phyloP scores from a whole-genome alignment of 2,329 filamentous ascomycete species.

The Aspergillus pseudonomiae region DNA sequence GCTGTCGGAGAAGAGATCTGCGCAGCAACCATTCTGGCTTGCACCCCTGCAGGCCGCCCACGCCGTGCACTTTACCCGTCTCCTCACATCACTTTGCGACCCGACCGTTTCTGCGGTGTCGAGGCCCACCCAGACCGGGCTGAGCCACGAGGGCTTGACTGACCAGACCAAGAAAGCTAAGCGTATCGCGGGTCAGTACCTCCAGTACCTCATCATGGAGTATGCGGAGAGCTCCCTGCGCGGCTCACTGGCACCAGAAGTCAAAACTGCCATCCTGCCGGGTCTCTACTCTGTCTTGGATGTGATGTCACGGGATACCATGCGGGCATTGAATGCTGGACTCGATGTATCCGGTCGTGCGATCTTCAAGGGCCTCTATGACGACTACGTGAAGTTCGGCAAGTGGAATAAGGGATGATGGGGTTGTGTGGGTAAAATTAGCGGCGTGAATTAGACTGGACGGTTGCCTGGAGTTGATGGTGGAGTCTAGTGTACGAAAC shows the following conservation, averaged over 20 bases:
- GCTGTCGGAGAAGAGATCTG: slow-evolving; percentile 26
- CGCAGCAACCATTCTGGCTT: slow-evolving; percentile 36
- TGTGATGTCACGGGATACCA: slow-evolving; percentile 53
- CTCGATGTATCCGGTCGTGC: slow-evolving; percentile 56
- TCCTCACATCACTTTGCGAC: slow-evolving; percentile 64
- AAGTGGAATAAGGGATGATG: slow-evolving; percentile 50
- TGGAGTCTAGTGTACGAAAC: neutral
- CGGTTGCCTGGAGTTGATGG: neutral
- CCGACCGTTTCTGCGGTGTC: slow-evolving; percentile 61
- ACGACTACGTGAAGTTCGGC: slow-evolving; percentile 53
- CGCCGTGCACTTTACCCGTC: slow-evolving; percentile 54
- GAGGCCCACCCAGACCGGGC: slow-evolving; percentile 32
- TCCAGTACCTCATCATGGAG: slow-evolving; percentile 60
- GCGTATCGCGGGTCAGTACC: slow-evolving; percentile 59
- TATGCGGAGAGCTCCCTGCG: slow-evolving; percentile 59
- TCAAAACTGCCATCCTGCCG: slow-evolving; percentile 56
- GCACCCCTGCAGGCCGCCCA: slow-evolving; percentile 45
- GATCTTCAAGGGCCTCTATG: slow-evolving; percentile 57
- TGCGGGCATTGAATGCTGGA: slow-evolving; percentile 55
- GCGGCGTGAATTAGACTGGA: neutral
- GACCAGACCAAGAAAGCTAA: slow-evolving; percentile 64
- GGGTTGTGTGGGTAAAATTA: neutral
- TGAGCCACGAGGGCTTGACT: slow-evolving; percentile 52
- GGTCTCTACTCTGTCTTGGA: slow-evolving; percentile 58
- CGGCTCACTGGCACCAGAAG: slow-evolving; percentile 52